These are phyloP conservation scores for Prunella vulgaris DNA, from an alignment of 257 asterid genomes.

Conservation along the genomic window DNA sequence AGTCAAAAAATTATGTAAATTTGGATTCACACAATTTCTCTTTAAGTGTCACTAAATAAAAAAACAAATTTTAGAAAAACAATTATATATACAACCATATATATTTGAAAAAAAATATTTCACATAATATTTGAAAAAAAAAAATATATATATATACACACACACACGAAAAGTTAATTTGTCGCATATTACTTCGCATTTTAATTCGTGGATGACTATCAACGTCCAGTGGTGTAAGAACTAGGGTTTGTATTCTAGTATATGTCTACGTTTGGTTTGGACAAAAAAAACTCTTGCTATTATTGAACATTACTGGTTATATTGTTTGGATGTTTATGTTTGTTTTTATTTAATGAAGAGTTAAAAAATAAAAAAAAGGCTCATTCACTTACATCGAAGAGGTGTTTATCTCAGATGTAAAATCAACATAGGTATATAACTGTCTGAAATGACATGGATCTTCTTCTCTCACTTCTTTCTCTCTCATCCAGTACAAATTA, in stretches of 20 bases:
- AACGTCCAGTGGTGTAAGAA: neutral
- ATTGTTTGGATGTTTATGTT: constrained; percentile 14
- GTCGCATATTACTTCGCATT: neutral
- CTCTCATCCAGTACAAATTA: neutral
- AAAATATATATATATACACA: too few relatives aligned
- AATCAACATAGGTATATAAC: neutral
- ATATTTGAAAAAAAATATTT: too few relatives aligned
- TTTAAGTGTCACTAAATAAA: too few relatives aligned
- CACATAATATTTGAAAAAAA: too few relatives aligned
- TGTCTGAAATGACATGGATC: neutral
- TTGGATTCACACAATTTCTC: too few relatives aligned
- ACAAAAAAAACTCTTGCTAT: neutral
- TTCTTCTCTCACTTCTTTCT: too few relatives aligned
- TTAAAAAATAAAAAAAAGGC: neutral
- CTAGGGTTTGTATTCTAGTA: constrained; percentile 11
- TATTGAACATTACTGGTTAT: neutral
- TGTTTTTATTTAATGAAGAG: neutral
- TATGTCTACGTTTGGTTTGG: neutral
- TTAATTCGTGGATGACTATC: neutral
- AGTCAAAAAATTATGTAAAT: too few relatives aligned
- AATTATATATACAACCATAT: too few relatives aligned
- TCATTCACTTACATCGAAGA: constrained; percentile 9
- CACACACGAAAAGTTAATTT: too few relatives aligned
- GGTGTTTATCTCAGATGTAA: neutral
- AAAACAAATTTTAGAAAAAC: too few relatives aligned